Evolutionary conservation across 441 rosid species (phyloP).

Genomic region (Bocquillonia castaneifolia): DNA sequence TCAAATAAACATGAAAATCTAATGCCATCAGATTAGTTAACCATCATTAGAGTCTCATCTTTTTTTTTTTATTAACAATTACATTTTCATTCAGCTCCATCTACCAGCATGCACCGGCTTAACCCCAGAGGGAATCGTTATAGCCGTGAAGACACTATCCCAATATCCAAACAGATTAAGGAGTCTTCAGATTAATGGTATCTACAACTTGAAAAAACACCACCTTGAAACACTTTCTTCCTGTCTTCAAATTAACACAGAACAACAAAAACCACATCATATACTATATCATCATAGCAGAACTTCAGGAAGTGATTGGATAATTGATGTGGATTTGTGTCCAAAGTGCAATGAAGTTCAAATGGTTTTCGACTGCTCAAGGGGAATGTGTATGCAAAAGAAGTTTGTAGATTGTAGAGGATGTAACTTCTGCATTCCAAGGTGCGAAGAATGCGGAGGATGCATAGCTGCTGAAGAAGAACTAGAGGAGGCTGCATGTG

Average conservation of each 20-base stretch:
- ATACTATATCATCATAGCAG: constrained; percentile 38
- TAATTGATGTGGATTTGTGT: constrained; percentile 71
- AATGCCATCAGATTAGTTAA: too few species aligned
- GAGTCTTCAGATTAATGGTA: constrained; percentile 56
- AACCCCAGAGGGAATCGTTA: constrained; percentile 65
- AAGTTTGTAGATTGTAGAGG: constrained; percentile 41
- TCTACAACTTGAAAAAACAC: constrained; percentile 49
- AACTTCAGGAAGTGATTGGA: constrained; percentile 37
- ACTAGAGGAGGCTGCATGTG: constrained; percentile 49
- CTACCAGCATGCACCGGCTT: constrained; percentile 59
- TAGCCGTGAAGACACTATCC: constrained; percentile 45
- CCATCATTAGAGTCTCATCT: not conserved
- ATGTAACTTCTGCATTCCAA: constrained; percentile 53
- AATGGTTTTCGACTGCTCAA: constrained; percentile 80
- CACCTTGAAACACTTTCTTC: constrained; percentile 50
- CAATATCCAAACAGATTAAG: constrained; percentile 35
- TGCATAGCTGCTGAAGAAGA: constrained; percentile 47
- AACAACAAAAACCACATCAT: constrained; percentile 16
- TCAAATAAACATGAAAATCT: too few species aligned
- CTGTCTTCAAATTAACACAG: constrained; percentile 37
- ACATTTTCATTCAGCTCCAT: constrained; percentile 39
- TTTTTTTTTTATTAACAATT: not conserved
- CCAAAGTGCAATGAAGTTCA: constrained; percentile 61
- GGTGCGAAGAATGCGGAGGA: constrained; percentile 63
- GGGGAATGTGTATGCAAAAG: constrained; percentile 49